Evolutionary conservation across 441 rosid species (phyloP).

Genomic region (Brassica hybrid): DNA sequence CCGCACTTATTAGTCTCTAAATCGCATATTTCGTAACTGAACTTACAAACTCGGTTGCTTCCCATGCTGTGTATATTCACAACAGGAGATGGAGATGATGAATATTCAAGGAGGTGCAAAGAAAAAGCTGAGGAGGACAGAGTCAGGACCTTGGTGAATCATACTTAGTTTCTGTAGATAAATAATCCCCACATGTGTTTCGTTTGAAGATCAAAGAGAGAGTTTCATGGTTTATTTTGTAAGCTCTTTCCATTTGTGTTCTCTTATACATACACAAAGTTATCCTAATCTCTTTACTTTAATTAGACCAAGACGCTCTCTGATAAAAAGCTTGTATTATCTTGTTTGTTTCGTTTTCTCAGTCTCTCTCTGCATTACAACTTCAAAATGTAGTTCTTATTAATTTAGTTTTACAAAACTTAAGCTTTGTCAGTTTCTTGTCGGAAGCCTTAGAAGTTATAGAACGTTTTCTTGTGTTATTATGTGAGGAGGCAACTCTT

Average conservation of each 20-base stretch:
- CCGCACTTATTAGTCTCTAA: neutral
- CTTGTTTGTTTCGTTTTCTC: neutral
- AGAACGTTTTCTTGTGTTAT: neutral
- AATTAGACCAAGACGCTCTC: neutral
- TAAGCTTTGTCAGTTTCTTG: neutral
- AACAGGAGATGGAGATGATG: constrained; percentile 71
- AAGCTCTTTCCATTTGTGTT: constrained; percentile 23
- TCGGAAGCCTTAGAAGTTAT: neutral
- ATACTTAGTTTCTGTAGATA: constrained; percentile 36
- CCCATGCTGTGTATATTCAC: constrained; percentile 22
- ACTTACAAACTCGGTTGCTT: constrained; percentile 7
- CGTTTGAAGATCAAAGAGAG: constrained; percentile 26
- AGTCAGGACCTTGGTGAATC: constrained; percentile 90
- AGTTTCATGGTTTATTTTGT: constrained; percentile 31
- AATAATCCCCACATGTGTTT: constrained; percentile 17
- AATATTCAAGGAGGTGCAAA: constrained; percentile 57
- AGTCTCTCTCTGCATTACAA: neutral
- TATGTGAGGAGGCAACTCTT: neutral
- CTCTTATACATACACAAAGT: constrained; percentile 22
- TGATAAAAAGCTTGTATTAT: neutral
- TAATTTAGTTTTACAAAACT: too few relatives aligned
- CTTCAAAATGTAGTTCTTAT: constrained; percentile 14
- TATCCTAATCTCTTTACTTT: constrained; percentile 22
- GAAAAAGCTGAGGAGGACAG: constrained; percentile 77
- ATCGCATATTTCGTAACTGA: neutral